Evolutionary conservation across 371 early-diverging fungal genomes (phyloP).

Genomic region (Mortierella sp.): DNA sequence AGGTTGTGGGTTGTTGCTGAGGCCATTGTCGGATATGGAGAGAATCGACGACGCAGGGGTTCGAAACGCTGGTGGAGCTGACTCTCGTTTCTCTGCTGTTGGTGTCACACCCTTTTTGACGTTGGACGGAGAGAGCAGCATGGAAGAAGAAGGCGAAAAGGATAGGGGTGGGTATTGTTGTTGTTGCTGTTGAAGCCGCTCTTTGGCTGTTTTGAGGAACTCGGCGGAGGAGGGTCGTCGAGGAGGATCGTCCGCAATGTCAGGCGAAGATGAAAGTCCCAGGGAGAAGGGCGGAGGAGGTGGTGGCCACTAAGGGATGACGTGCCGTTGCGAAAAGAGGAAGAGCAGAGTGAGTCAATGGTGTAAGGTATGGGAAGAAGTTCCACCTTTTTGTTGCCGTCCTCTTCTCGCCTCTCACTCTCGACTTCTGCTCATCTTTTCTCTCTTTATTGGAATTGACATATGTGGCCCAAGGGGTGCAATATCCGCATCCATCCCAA

Average conservation of each 20-base stretch:
- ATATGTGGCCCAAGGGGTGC: neutral
- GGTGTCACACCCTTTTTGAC: constrained; percentile 11
- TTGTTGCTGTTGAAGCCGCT: constrained; percentile 1
- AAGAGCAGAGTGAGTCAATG: neutral
- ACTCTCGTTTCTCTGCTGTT: constrained; percentile 16
- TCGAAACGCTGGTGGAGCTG: constrained; percentile 31
- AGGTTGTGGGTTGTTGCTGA: neutral
- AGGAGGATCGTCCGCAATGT: neutral
- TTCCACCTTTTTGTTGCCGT: neutral
- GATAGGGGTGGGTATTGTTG: neutral
- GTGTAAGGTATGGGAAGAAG: neutral
- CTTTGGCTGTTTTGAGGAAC: constrained; percentile 1
- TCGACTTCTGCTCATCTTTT: neutral
- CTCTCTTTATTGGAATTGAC: constrained; percentile 14
- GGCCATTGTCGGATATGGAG: constrained; percentile 8
- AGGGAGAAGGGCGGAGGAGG: constrained; percentile 7
- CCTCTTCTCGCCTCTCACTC: neutral
- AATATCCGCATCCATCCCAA: constrained; percentile 22
- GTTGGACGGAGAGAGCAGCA: constrained; percentile 25
- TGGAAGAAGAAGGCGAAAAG: constrained; percentile 12
- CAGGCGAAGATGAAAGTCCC: neutral
- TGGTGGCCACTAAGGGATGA: constrained; percentile 19
- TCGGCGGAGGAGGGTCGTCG: constrained; percentile 1
- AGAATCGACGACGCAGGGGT: constrained; percentile 12
- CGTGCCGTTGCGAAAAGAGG: neutral